Evolutionary conservation across 1,139 yeast genomes (phyloP), one percentile per base, ranked within the genome.

Genomic region (Diutina ranongensis): DNA sequence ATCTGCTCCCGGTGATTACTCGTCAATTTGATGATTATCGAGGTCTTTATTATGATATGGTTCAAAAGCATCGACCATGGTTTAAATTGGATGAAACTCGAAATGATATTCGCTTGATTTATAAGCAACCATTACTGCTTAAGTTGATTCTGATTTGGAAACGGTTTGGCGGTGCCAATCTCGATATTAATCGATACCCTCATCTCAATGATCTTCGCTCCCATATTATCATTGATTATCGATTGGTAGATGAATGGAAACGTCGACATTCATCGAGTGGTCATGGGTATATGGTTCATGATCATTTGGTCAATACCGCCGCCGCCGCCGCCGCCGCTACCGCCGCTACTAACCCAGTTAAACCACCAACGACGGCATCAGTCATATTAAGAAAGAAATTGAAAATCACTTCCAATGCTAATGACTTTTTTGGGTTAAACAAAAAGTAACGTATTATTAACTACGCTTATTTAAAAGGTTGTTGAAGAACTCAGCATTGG

Each of bases 401-500:
- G 9, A 13, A 15, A 21, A 12, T 5, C 13, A 34, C 15, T 16
- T 19, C 18, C 7, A 16, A 12, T 4, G 20, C 36, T 15, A 4
- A 34, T 5, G 36, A 34, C 3, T 34, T 34, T 18, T 34, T 34
- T 34, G 36, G 36, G 15, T 31, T 31, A 7, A 31, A 31, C 4
- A 10, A 31, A 12, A 15, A 25, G 28, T 10, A 10, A 10, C 10
- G 28, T 25, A 7, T 25, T 7, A 5, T 15, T 35, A 35, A 13
- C 13, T n/a, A 4, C 20, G 40, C 18, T 25, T 38, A 16, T 25
- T 25, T 18, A 38, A 25, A 18, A 38, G 42, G 33, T 38, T 38
- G 5, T 38, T 25, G 42, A 38, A 38, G n/a, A 38, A 38, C 12
- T 38, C 42, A 10, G 32, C 32, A 13, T 38, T 38, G 4, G 42